Evolutionary conservation across 495 filamentous ascomycete genomes (phyloP).

Genomic region (Pseudoneurospora amorphoporcata): DNA sequence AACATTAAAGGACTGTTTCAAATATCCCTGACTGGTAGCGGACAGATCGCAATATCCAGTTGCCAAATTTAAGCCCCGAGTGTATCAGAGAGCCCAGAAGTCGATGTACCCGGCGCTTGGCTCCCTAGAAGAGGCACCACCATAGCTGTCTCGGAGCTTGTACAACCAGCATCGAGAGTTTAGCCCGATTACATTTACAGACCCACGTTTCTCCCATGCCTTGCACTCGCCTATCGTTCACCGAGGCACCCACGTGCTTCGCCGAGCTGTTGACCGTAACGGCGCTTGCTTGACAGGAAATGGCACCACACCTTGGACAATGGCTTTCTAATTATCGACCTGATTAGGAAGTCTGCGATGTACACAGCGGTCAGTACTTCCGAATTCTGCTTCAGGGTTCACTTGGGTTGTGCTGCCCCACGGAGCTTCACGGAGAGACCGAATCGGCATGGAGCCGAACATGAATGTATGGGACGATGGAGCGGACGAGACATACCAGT

Average conservation of each 20-base stretch:
- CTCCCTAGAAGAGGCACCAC: background rate
- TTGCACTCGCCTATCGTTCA: background rate
- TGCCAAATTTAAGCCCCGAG: background rate
- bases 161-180: background rate
- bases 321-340: background rate
- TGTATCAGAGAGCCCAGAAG: background rate
- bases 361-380: background rate
- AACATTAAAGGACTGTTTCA: background rate
- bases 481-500: background rate
- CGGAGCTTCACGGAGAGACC: background rate
- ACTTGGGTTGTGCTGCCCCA: background rate
- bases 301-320: background rate
- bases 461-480: background rate
- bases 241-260: background rate
- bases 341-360: background rate
- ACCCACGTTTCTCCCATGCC: background rate
- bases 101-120: background rate
- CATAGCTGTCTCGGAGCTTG: background rate
- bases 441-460: background rate
- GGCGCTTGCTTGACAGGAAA: background rate
- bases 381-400: background rate
- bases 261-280: background rate
- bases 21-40: background rate
- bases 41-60: background rate
- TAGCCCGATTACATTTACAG: background rate